Conservation (phyloP, 331 rosid species). For the Acacia pycnantha region DNA sequence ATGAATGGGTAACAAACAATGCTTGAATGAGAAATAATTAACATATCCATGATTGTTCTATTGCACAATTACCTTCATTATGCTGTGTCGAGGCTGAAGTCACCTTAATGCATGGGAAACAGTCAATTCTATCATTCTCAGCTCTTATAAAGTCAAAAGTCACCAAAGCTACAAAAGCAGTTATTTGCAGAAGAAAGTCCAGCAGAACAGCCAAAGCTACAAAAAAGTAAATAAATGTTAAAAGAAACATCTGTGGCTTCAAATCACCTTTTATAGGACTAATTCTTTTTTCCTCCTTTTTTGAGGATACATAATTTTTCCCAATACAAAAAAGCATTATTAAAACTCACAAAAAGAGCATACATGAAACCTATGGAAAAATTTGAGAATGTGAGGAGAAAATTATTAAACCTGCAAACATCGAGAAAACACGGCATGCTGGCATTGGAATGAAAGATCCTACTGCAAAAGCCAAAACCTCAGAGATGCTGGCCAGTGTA, state of each 20-base stretch:
- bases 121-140: constrained; percentile 79
- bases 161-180: constrained; percentile 88
- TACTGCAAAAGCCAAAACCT: constrained; percentile 94
- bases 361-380: neutral
- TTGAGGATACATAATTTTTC: neutral
- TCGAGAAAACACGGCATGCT: constrained; percentile 97
- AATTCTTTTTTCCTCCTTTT: neutral
- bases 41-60: constrained; percentile 20
- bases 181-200: constrained; percentile 91
- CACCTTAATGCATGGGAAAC: constrained; percentile 86
- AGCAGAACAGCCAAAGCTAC: constrained; percentile 94
- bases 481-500: constrained; percentile 87
- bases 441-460: constrained; percentile 96
- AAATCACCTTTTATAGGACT: constrained; percentile 15
- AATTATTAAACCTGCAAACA: constrained; percentile 82
- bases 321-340: neutral
- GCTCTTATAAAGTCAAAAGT: constrained; percentile 80
- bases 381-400: constrained; percentile 3
- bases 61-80: constrained; percentile 56
- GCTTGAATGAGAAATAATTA: constrained; percentile 8
- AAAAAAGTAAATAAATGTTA: constrained; percentile 31
- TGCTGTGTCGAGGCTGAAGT: constrained; percentile 47
- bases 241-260: constrained; percentile 8
- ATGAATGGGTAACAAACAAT: neutral
- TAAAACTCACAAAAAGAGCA: neutral